phyloP scores from a whole-genome alignment of 2,329 filamentous ascomycete species.

The Colletotrichum liriopes region DNA sequence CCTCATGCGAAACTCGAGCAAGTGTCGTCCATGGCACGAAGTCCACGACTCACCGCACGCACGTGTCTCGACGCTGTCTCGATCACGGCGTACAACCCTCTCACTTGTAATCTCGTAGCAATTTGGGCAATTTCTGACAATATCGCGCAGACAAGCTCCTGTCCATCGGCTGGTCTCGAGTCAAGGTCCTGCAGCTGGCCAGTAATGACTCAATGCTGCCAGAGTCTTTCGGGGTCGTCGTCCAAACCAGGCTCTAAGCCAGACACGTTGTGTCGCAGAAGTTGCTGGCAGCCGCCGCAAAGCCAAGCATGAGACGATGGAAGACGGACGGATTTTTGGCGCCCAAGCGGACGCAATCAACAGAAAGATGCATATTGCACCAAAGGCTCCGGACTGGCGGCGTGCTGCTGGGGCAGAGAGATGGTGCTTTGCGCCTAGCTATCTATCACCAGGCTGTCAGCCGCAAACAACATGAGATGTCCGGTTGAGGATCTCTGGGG shows the following conservation, averaged over 20 bases:
- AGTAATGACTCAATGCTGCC: slow-evolving; percentile 26
- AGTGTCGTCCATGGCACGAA: slow-evolving; percentile 23
- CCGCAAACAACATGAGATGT: not conserved
- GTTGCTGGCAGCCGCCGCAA: slow-evolving; percentile 19
- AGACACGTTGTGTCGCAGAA: slow-evolving; percentile 27
- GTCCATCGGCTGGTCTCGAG: slow-evolving; percentile 13
- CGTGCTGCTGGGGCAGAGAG: not conserved
- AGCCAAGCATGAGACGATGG: slow-evolving; percentile 18
- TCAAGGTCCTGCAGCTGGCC: slow-evolving; percentile 13
- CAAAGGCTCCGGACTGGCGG: not conserved
- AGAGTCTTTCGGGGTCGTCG: slow-evolving; percentile 12
- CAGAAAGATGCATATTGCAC: not conserved
- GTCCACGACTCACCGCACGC: slow-evolving; percentile 24
- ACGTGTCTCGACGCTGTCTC: not conserved
- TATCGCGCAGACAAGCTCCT: slow-evolving; percentile 1
- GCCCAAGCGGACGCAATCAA: not conserved
- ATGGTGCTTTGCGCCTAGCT: not conserved
- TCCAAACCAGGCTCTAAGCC: slow-evolving; percentile 26
- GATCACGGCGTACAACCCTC: not conserved
- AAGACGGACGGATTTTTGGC: not conserved
- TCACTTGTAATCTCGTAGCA: not conserved
- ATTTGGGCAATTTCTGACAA: not conserved
- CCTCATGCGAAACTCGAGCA: slow-evolving; percentile 26
- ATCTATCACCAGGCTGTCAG: not conserved
- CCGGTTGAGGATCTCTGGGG: not conserved